phyloP scores from a whole-genome alignment of 1,284 basidiomycete genomes.

The Kwoniella shivajii region DNA sequence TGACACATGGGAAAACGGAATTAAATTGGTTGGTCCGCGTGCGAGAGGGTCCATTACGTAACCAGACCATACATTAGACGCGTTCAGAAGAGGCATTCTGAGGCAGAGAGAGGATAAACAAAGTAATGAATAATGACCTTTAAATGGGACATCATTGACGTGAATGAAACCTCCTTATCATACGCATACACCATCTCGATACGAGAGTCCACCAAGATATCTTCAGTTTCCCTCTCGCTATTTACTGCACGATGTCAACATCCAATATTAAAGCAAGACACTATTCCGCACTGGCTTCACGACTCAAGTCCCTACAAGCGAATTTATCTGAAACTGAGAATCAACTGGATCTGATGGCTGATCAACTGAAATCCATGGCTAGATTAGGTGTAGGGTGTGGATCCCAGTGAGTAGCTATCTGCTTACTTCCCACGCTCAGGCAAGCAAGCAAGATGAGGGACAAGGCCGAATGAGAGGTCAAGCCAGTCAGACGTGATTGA shows the following conservation, averaged over 20 bases:
- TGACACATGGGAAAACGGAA: too few relatives aligned
- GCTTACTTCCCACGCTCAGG: not conserved
- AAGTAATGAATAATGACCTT: not conserved
- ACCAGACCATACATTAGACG: too few relatives aligned
- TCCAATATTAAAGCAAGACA: conserved; percentile 44
- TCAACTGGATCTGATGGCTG: conserved; percentile 40
- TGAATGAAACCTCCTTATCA: not conserved
- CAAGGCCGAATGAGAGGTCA: too few relatives aligned
- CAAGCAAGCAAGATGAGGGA: too few relatives aligned
- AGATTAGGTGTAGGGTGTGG: conserved; percentile 46
- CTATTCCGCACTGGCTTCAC: conserved; percentile 47
- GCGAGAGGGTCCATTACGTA: too few relatives aligned
- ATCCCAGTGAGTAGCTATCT: conserved; percentile 47
- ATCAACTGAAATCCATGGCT: conserved; percentile 44
- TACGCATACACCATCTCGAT: not conserved
- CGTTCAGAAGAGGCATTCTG: too few relatives aligned
- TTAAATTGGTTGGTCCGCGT: too few relatives aligned
- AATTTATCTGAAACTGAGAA: conserved; percentile 47
- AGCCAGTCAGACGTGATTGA: too few relatives aligned
- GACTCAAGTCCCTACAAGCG: conserved; percentile 37
- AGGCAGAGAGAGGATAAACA: too few relatives aligned
- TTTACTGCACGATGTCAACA: conserved; percentile 13
- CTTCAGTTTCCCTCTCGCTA: not conserved
- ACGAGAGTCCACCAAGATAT: not conserved
- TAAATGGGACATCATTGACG: not conserved